Percentiles rank a stretch among this genome's conserved stretches.
Conservation (phyloP, 2,329 filamentous ascomycete species). For the Colletotrichum karsti region DNA sequence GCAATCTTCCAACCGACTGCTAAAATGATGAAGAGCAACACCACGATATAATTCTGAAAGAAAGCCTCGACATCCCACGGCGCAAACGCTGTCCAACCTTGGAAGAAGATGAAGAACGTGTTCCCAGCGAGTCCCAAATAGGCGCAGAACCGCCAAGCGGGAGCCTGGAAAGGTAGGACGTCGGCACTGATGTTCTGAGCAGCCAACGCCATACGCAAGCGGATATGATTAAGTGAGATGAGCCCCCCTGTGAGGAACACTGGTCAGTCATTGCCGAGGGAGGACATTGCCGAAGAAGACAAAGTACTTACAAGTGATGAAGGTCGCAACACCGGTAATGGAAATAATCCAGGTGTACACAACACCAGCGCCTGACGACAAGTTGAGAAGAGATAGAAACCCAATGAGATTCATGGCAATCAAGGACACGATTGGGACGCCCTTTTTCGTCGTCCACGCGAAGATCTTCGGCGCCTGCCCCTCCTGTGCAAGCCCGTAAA, state of each 20-base stretch:
- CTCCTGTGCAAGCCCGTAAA: conserved; percentile 61
- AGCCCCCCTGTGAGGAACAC: neutral
- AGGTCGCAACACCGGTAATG: conserved; percentile 3
- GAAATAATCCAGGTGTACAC: conserved; percentile 8
- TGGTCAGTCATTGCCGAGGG: rapidly evolving
- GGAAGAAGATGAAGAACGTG: neutral
- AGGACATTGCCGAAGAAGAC: neutral
- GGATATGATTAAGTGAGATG: neutral
- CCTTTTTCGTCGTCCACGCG: conserved; percentile 55
- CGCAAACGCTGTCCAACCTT: neutral
- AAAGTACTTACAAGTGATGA: conserved; percentile 4
- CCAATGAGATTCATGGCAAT: conserved; percentile 28
- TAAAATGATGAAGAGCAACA: neutral
- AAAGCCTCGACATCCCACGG: neutral
- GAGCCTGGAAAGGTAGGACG: neutral
- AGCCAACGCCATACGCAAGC: neutral
- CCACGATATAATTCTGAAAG: conserved; percentile 2
- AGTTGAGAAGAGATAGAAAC: conserved; percentile 28
- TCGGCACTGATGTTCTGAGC: neutral
- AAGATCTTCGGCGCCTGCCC: conserved; percentile 61
- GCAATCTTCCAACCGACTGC: neutral
- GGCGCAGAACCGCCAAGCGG: neutral
- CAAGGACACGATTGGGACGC: conserved; percentile 39
- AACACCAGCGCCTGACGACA: conserved; percentile 5
- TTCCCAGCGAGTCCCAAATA: neutral